A percentile compares a stretch with the other conserved stretches of the same genome.
Evolutionary conservation across 164 flowering plant genomes (phyloP).

Genomic region (Houttuynia cordata): DNA sequence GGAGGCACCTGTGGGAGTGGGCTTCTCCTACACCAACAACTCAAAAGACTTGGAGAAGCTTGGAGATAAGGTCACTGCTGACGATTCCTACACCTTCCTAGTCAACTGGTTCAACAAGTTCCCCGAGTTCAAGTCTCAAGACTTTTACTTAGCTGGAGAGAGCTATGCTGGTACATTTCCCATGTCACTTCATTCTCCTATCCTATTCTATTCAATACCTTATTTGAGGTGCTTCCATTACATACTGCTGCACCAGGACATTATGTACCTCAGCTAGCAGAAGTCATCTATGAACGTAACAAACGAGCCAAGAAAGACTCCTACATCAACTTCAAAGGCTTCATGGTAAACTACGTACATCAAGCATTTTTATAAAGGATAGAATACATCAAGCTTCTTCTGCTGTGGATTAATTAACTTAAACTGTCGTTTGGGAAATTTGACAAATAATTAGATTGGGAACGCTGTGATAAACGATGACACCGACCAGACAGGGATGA

Average conservation of each 20-base stretch:
- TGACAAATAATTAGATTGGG: slow-evolving; percentile 27
- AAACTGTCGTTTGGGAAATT: background rate
- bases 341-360: slow-evolving; percentile 43
- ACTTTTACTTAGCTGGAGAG: slow-evolving; percentile 71
- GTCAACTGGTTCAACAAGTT: slow-evolving; percentile 60
- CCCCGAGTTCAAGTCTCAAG: slow-evolving; percentile 59
- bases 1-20: slow-evolving; percentile 57
- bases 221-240: background rate
- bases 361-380: too few relatives aligned
- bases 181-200: background rate
- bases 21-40: slow-evolving; percentile 50
- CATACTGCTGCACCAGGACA: slow-evolving; percentile 28
- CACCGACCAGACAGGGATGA: slow-evolving; percentile 36
- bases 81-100: slow-evolving; percentile 41
- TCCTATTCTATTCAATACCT: too few relatives aligned
- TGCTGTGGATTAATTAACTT: too few relatives aligned
- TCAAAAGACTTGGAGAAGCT: slow-evolving; percentile 24
- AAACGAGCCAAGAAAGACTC: slow-evolving; percentile 22
- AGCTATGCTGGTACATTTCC: slow-evolving; percentile 42
- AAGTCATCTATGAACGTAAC: slow-evolving; percentile 41
- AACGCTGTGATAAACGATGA: slow-evolving; percentile 49
- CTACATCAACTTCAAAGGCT: slow-evolving; percentile 47
- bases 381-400: background rate
- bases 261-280: slow-evolving; percentile 58
- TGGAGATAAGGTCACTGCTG: slow-evolving; percentile 38